Conservation (phyloP, 495 filamentous ascomycete species). For the Talaromyces borbonicus region DNA sequence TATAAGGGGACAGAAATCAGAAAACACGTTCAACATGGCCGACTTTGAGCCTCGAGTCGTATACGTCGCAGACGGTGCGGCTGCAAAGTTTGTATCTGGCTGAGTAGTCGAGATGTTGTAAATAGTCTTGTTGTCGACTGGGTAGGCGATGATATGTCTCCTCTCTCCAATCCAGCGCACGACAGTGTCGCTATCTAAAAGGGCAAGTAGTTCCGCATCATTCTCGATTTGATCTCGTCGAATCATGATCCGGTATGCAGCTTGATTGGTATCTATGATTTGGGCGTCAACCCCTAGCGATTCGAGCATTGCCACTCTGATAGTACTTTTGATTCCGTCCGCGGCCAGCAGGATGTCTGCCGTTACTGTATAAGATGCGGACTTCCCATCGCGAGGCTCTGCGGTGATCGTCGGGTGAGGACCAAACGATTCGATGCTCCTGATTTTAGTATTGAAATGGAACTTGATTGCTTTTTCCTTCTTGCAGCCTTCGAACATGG, state of each 20-base stretch:
- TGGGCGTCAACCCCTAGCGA: constrained; percentile 41
- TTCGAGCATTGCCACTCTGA: constrained; percentile 53
- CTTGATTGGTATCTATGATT: constrained; percentile 64
- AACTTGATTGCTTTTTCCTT: constrained; percentile 57
- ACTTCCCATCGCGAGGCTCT: constrained; percentile 41
- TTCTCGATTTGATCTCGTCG: constrained; percentile 52
- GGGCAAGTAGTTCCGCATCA: constrained; percentile 56
- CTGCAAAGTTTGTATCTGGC: constrained; percentile 63
- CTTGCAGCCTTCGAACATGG: constrained; percentile 57
- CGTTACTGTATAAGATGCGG: constrained; percentile 42
- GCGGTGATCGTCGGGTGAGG: constrained; percentile 46
- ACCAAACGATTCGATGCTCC: constrained; percentile 43
- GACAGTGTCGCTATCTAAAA: constrained; percentile 57
- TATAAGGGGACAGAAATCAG: constrained; percentile 62
- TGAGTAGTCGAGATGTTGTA: constrained; percentile 74
- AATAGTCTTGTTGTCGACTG: constrained; percentile 61
- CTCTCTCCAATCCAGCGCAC: constrained; percentile 71
- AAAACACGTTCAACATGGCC: constrained; percentile 56
- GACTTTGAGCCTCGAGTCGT: constrained; percentile 62
- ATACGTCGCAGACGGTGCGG: constrained; percentile 63
- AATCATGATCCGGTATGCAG: constrained; percentile 82
- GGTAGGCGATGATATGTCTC: constrained; percentile 76
- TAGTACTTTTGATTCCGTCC: constrained; percentile 63
- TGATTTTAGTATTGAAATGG: constrained; percentile 49
- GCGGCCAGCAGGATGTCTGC: constrained; percentile 62